Evolutionary conservation across 305 asterid species (phyloP).

Genomic region (Plantago rigida): DNA sequence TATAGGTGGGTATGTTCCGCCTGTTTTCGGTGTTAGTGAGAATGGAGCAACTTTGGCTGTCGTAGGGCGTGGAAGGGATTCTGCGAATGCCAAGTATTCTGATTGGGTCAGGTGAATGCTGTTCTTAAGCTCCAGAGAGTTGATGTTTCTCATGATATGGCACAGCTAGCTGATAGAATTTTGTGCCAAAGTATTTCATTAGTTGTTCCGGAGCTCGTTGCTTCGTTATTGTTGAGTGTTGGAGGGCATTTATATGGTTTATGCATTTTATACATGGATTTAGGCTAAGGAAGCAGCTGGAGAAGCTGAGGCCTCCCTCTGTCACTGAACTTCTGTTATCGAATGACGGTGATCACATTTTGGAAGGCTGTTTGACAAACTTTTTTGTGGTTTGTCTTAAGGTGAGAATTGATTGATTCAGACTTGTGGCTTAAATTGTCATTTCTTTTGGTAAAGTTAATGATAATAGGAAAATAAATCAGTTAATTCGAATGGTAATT

Average conservation of each 20-base stretch:
- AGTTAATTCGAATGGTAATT: too few relatives aligned
- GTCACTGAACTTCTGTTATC: conserved; percentile 70
- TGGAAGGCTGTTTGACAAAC: conserved; percentile 84
- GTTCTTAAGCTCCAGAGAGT: background rate
- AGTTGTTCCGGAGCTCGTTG: too few relatives aligned
- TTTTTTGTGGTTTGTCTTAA: conserved; percentile 61
- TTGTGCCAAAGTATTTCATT: too few relatives aligned
- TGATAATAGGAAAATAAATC: background rate
- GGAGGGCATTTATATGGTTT: conserved; percentile 13
- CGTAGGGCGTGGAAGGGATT: conserved; percentile 70
- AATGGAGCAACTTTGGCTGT: conserved; percentile 63
- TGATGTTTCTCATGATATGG: too few relatives aligned
- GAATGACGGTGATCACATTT: conserved; percentile 64
- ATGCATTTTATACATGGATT: conserved; percentile 18
- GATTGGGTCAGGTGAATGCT: conserved; percentile 70
- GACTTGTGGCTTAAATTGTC: background rate
- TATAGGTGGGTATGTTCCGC: conserved; percentile 55
- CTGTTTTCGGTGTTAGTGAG: conserved; percentile 42
- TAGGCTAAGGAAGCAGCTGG: conserved; percentile 72
- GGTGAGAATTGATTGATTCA: conserved; percentile 34
- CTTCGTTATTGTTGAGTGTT: too few relatives aligned
- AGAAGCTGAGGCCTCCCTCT: conserved; percentile 82
- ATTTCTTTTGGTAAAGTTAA: background rate
- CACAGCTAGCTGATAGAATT: too few relatives aligned
- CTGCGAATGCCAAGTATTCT: conserved; percentile 73